Evolutionary conservation across 805 yeast species (phyloP).

Genomic region (Yamadazyma endophytica): DNA sequence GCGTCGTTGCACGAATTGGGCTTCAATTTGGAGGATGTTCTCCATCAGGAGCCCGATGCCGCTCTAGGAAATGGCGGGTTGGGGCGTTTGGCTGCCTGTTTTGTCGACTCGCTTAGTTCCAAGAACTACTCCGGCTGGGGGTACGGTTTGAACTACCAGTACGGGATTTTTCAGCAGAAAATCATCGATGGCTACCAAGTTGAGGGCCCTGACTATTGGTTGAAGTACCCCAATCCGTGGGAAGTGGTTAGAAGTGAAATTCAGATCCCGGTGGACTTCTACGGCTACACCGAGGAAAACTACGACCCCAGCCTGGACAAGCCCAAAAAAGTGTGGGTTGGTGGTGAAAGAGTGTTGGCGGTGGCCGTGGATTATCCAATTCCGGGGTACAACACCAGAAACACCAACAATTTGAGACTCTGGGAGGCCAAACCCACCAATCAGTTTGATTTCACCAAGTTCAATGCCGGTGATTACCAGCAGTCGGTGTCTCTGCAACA

Average conservation of each 20-base stretch:
- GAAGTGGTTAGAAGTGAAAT: constrained; percentile 84
- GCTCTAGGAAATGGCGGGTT: constrained; percentile 94
- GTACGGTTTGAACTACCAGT: constrained; percentile 87
- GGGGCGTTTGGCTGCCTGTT: constrained; percentile 93
- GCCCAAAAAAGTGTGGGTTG: constrained; percentile 67
- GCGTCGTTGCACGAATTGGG: constrained; percentile 61
- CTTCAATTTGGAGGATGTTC: constrained; percentile 79
- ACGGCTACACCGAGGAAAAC: constrained; percentile 68
- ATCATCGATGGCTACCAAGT: constrained; percentile 91
- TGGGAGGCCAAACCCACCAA: constrained; percentile 90
- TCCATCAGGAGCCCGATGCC: constrained; percentile 88
- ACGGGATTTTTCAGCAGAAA: constrained; percentile 88
- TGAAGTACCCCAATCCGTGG: constrained; percentile 88
- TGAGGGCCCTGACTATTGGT: constrained; percentile 93
- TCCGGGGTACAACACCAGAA: constrained; percentile 80
- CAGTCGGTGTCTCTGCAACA: constrained; percentile 83
- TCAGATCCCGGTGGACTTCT: constrained; percentile 85
- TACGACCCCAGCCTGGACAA: constrained; percentile 52
- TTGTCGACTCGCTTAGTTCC: constrained; percentile 82
- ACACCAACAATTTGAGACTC: constrained; percentile 83
- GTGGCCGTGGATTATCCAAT: constrained; percentile 89
- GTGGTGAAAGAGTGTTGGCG: constrained; percentile 87
- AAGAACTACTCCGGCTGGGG: constrained; percentile 95
- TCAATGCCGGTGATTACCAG: constrained; percentile 86
- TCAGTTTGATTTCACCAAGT: constrained; percentile 87